Conservation (phyloP, 1,284 basidiomycete genomes). For the Apiotrichum gracile region DNA sequence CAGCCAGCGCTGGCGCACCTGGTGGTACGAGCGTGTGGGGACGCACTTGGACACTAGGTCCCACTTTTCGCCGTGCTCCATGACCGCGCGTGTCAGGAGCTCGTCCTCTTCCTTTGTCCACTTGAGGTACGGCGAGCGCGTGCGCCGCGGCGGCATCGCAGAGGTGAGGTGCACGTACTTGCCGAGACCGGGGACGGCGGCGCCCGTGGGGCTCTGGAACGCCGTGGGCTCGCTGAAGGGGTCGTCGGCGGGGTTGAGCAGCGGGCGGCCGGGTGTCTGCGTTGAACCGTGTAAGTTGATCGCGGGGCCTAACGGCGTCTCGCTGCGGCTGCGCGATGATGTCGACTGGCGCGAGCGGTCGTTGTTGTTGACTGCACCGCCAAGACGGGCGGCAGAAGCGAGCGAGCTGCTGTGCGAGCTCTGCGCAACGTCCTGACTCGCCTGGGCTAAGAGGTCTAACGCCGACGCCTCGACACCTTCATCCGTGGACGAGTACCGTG, state of each 20-base stretch:
- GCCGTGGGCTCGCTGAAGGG: conserved; percentile 4
- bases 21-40: conserved; percentile 43
- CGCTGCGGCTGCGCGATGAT: conserved; percentile 5
- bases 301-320: conserved; percentile 30
- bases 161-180: conserved; percentile 43
- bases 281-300: conserved; percentile 24
- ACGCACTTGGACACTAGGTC: conserved; percentile 45
- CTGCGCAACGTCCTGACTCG: conserved; percentile 27
- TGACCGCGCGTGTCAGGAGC: conserved; percentile 42
- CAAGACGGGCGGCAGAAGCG: not conserved
- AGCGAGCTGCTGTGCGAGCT: conserved; percentile 2
- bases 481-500: not conserved
- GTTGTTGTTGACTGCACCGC: not conserved
- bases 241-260: conserved; percentile 3
- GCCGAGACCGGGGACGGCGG: conserved; percentile 40
- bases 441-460: conserved; percentile 39
- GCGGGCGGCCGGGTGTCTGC: not conserved
- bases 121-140: conserved; percentile 43
- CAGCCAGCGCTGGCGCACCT: conserved; percentile 45
- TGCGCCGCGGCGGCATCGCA: conserved; percentile 35
- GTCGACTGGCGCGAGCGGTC: too few relatives aligned
- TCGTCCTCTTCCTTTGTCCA: conserved; percentile 47
- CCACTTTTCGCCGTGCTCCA: conserved; percentile 46
- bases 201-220: conserved; percentile 34
- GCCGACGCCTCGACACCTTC: conserved; percentile 25